Evolutionary conservation across 2,329 filamentous ascomycete species (phyloP), one percentile per base, ranked within the genome.

Genomic region (Phialemoniopsis sp.): DNA sequence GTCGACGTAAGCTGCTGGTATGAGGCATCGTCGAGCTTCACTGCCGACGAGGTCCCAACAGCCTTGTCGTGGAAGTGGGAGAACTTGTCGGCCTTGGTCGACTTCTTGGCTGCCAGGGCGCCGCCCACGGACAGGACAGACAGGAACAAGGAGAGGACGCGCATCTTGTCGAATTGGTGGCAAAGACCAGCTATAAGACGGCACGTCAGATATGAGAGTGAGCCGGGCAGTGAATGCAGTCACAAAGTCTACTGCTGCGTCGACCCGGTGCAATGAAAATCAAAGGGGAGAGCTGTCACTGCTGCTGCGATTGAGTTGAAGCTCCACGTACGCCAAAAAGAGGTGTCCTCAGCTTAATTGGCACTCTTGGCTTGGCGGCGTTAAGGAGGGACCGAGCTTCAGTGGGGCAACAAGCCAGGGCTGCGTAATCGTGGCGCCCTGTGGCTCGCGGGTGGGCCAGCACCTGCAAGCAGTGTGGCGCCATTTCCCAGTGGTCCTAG

Each of bases 1-100:
- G 78, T 66, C 13, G 78, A 67, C 4, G 87, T 95, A 50, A 97
- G 68, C 49, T 86, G 77, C 50, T 78, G 74, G 72, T 93, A 98
- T 35, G 74, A 70, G 17, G 67, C 65, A 61, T 95, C 89, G 61
- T 83, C 76, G 50, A 98, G 80, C 68, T 88, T 88, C 57, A 95
- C 55, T 5, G 89, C 84, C 18, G 76, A 65, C 4, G 77, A 76
- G 32, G 73, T 70, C 21, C 6, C 21, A 42, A 82, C 73, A 42
- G 85, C 72, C 60, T 89, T 82, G 48, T 77, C 59, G 58, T 85
- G 80, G 67, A 82, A 91, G 43, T 79, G 73, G 46, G 76, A 60
- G 69, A 91, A 95, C 55, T 78, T 80, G 59, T 87, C 66, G 31
- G 61, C 53, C 38, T 61, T 49, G 12, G 73, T 56, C 36, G 80